A percentile compares a stretch with the other conserved stretches of the same genome.
phyloP scores from a whole-genome alignment of 805 yeast species.

The Kazachstania martiniae region DNA sequence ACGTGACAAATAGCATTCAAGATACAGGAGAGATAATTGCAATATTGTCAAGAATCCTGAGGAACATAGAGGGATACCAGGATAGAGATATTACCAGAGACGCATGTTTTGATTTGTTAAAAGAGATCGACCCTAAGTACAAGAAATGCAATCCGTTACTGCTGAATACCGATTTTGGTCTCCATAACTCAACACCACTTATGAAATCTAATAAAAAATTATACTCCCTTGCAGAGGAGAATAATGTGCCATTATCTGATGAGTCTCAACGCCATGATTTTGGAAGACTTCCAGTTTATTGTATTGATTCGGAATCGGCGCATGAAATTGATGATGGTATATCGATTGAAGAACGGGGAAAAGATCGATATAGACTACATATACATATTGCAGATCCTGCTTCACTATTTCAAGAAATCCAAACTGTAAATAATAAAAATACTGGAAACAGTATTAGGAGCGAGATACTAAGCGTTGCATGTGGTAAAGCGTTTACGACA shows the following conservation, averaged over 20 bases:
- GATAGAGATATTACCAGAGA: constrained; percentile 40
- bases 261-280: constrained; percentile 30
- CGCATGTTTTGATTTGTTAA: constrained; percentile 41
- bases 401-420: constrained; percentile 36
- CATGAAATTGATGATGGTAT: constrained; percentile 93
- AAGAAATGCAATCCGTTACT: constrained; percentile 2
- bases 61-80: constrained; percentile 15
- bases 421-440: constrained; percentile 4
- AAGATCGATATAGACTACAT: constrained; percentile 35
- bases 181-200: not conserved
- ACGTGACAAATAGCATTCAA: constrained; percentile 41
- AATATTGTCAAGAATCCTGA: constrained; percentile 32
- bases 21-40: constrained; percentile 40
- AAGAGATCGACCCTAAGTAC: constrained; percentile 19
- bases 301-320: constrained; percentile 74
- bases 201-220: constrained; percentile 20
- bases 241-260: not conserved
- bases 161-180: constrained; percentile 2
- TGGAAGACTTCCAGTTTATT: constrained; percentile 46
- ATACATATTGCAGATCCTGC: constrained; percentile 86
- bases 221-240: constrained; percentile 18
- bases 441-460: constrained; percentile 12
- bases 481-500: constrained; percentile 49
- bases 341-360: constrained; percentile 36
- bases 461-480: constrained; percentile 43